Evolutionary conservation across 768 basidiomycete species (phyloP).

Genomic region (Serendipita sp.): DNA sequence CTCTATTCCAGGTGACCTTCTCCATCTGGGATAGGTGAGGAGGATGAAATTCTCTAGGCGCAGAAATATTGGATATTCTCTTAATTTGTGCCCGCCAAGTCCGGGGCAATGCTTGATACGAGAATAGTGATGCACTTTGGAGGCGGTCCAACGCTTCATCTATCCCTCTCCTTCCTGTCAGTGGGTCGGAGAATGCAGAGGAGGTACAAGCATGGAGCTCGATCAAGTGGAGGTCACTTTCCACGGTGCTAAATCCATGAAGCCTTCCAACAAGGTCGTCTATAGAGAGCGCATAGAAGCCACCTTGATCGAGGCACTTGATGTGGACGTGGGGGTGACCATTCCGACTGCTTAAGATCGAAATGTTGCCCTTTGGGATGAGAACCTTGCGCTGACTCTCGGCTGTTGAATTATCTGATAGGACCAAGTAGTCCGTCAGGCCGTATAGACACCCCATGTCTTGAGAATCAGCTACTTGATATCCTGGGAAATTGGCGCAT

Average conservation of each 20-base stretch:
- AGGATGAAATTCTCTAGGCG: slow-evolving; percentile 25
- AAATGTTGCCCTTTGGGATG: slow-evolving; percentile 23
- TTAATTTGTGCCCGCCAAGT: slow-evolving; percentile 21
- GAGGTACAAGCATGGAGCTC: slow-evolving; percentile 33
- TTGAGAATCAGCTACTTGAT: slow-evolving; percentile 26
- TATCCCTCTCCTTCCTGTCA: slow-evolving; percentile 28
- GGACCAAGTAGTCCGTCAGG: slow-evolving; percentile 24
- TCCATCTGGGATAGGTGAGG: slow-evolving; percentile 25
- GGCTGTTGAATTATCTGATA: slow-evolving; percentile 14
- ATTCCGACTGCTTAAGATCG: slow-evolving; percentile 6
- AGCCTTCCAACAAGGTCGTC: slow-evolving; percentile 20
- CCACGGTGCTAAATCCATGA: slow-evolving; percentile 16
- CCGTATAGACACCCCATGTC: slow-evolving; percentile 31
- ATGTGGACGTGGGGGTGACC: slow-evolving; percentile 13
- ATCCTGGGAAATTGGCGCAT: slow-evolving; percentile 11
- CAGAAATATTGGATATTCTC: slow-evolving; percentile 21
- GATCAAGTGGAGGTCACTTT: slow-evolving; percentile 21
- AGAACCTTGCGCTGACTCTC: slow-evolving; percentile 19
- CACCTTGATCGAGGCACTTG: slow-evolving; percentile 9
- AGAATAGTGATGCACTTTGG: slow-evolving; percentile 22
- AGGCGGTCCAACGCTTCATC: slow-evolving; percentile 28
- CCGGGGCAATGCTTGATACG: slow-evolving; percentile 23
- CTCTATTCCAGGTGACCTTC: slow-evolving; percentile 19
- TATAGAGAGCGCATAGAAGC: slow-evolving; percentile 19
- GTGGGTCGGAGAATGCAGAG: slow-evolving; percentile 27